Percentiles rank a stretch among this genome's conserved stretches.
Conservation (phyloP, 352 stramenopile genomes). For the Pythium biforme region DNA sequence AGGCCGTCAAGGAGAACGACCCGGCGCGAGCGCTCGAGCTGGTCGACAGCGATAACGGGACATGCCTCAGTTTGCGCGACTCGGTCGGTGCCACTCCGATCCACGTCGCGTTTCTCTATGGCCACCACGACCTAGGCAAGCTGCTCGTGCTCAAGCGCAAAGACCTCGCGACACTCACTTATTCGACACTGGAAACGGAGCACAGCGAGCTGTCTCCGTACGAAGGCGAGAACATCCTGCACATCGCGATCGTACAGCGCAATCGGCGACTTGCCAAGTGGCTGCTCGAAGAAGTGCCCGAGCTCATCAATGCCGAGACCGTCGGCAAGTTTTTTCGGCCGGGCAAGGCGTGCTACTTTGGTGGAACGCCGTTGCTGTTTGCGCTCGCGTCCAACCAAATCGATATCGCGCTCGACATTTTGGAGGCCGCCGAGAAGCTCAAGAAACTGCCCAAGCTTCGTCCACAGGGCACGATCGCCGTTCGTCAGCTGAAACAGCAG, state of each 20-base stretch:
- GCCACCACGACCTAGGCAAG: constrained; percentile 55
- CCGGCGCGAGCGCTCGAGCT: constrained; percentile 23
- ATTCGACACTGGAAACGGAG: constrained; percentile 29
- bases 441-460: constrained; percentile 13
- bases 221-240: constrained; percentile 61
- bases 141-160: constrained; percentile 33
- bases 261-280: constrained; percentile 36
- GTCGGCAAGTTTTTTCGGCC: constrained; percentile 54
- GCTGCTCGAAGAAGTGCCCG: constrained; percentile 36
- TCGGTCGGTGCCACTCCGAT: constrained; percentile 48
- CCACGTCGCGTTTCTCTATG: constrained; percentile 59
- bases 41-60: constrained; percentile 31
- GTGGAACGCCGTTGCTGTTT: constrained; percentile 54
- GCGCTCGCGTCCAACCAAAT: constrained; percentile 57
- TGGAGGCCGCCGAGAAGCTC: constrained; percentile 32
- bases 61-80: constrained; percentile 43
- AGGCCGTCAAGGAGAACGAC: constrained; percentile 50
- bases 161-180: constrained; percentile 37
- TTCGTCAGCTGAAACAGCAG: constrained; percentile 1
- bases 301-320: constrained; percentile 44
- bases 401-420: constrained; percentile 37
- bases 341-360: constrained; percentile 60
- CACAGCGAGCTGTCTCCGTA: constrained; percentile 41
- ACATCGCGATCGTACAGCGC: constrained; percentile 65
- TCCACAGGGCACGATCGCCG: background rate